Evolutionary conservation across 805 yeast species (phyloP), one percentile per base, ranked within the genome.

Genomic region (Ogataea methanolica): DNA sequence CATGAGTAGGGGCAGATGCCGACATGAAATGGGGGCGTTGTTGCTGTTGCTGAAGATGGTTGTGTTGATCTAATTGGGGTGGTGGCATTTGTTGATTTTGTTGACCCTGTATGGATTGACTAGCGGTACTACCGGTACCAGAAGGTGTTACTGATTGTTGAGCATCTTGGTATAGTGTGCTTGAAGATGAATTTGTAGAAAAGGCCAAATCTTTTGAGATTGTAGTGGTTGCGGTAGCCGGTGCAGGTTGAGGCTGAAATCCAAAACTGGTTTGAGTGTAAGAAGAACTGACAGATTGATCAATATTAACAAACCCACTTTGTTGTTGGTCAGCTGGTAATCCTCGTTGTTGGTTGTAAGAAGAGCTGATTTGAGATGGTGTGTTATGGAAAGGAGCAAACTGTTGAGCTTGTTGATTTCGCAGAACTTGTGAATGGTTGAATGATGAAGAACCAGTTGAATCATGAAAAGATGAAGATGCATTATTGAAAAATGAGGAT

Each of bases 221-320:
- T 49, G 70, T 74, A 1, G 85, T 80, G 3, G 85, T 80, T 9
- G 85, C 79, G 11, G 72, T 70, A 6, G 80, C 71, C 19, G 73
- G 73, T 0, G 74, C 62, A 22, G 75, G 73, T 35, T 68, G 69
- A 23, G 67, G 70, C 17, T 60, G 63, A 47, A 59, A 58, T 8
- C 61, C 61, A 23, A 51, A 47, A 36, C 45, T 41, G 1, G 58
- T 44, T 36, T 48, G 48, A 6, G 51, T 41, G 47, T 39, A 47
- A 19, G 51, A 47, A 3, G 61, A 48, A 8, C 21, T 29, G 7
- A 49, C 16, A 9, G 53, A 37, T 29, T 45, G 36, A 34, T 36
- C 48, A 56, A 49, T 47, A 41, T 44, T 55, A 22, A 46, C 34
- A 35, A 50, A 52, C 17, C 59, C 56, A 44, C 33, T 15, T 26